Conservation (phyloP, 352 stramenopile genomes). For the Globisporangium nagaii region DNA sequence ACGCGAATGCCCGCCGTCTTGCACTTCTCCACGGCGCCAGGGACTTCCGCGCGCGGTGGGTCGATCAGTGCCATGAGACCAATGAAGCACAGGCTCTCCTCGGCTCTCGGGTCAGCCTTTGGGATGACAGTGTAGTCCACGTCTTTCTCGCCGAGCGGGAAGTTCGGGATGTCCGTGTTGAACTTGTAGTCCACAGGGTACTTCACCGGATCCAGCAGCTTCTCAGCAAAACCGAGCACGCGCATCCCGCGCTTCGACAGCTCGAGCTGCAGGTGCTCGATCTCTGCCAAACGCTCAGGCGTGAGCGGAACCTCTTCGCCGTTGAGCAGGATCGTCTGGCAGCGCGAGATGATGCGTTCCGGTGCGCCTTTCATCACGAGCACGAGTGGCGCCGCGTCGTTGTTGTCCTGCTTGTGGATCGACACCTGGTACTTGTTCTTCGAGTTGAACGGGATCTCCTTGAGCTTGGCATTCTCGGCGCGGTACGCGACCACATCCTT, state of each 20-base stretch:
- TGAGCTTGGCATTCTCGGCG: slow-evolving; percentile 59
- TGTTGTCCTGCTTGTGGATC: slow-evolving; percentile 77
- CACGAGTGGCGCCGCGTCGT: slow-evolving; percentile 51
- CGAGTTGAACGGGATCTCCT: slow-evolving; percentile 83
- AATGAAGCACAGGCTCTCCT: slow-evolving; percentile 86
- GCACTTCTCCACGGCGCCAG: slow-evolving; percentile 86
- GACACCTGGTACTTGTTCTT: slow-evolving; percentile 86
- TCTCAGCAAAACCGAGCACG: slow-evolving; percentile 54
- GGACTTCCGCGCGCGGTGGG: slow-evolving; percentile 88
- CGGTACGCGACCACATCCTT: slow-evolving; percentile 69
- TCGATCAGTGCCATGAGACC: slow-evolving; percentile 96
- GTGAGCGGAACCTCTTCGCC: slow-evolving; percentile 62
- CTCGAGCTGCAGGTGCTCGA: slow-evolving; percentile 42
- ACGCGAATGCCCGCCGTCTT: slow-evolving; percentile 91
- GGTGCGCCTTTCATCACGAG: slow-evolving; percentile 96
- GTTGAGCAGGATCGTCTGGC: slow-evolving; percentile 69
- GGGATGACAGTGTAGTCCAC: slow-evolving; percentile 34
- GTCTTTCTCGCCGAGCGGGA: slow-evolving; percentile 28
- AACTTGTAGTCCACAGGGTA: slow-evolving; percentile 52
- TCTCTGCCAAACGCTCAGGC: slow-evolving; percentile 74
- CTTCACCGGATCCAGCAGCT: slow-evolving; percentile 31
- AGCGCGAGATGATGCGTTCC: slow-evolving; percentile 93
- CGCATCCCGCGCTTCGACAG: slow-evolving; percentile 63
- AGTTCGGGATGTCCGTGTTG: slow-evolving; percentile 51
- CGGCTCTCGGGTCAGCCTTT: slow-evolving; percentile 61